Base-by-base conservation (phyloP, 768 basidiomycete genomes). In the Hericium coralloides region DNA sequence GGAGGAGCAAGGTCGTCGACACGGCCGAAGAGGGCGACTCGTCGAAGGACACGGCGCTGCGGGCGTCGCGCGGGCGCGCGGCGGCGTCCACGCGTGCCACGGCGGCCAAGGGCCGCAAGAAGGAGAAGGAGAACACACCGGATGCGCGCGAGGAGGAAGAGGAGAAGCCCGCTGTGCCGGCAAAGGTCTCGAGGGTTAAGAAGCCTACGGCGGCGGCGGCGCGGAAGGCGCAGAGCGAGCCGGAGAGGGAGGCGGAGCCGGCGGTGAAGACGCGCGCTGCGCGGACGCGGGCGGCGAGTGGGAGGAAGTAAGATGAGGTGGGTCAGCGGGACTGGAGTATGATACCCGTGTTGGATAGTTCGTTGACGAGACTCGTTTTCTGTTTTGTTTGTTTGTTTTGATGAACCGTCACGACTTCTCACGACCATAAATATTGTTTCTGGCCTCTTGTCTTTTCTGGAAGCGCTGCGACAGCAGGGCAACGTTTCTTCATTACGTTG, bases 61-160 rank as follows among this genome's bases (percentile, higher is more conserved):
- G 59, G 15, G 52, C 45, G 22, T 39, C 56, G n/a, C 66, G 63
- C 4, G 61, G 61, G 6, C 61, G 52, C 38, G 54, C 53, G 3
- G 56, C 63, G 4, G 51, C 63, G 14, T 52, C 50, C 3, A 59
- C 50, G 22, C 55, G 63, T 8, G 45, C 57, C 1, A 41, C 49
- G n/a, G 49, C 38, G 1, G 52, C 62, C 12, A 60, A 60, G 20
- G 38, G 53, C 12, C 59, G 59, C 25, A 58, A 58, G 31, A 61
- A 60, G 37, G 65, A 67, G 52, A 72, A 72, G 61, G 70, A 70
- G 65, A 72, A 72, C 61, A 72, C 70, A 14, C 70, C 70, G 6
- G 69, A 70, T 54, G 4, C 20, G 9, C n/a, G 23, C 4, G 55
- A 52, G 55, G 55, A 60, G 25, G 60, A 57, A 12, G 64, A 63